A percentile compares a stretch with the other conserved stretches of the same genome.
Evolutionary conservation across 208 protist species (phyloP).

Genomic region (Trypanosoma rangeli): DNA sequence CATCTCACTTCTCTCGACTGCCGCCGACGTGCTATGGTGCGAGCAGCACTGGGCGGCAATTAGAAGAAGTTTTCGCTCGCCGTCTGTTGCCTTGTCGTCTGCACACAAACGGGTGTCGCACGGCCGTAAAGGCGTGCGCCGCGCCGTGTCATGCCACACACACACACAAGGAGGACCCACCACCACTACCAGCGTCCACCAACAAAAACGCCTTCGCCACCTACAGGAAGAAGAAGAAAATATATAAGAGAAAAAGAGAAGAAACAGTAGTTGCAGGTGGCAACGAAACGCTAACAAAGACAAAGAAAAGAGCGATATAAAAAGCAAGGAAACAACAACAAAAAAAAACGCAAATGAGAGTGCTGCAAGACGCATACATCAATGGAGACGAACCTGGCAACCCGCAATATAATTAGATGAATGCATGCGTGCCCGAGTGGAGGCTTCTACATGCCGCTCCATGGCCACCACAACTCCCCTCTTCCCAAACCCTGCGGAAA

Average conservation of each 20-base stretch:
- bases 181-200: too few relatives aligned
- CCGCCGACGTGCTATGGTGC: conserved; percentile 18
- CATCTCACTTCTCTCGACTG: conserved; percentile 46
- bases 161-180: not conserved
- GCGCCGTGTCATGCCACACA: not conserved
- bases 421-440: not conserved
- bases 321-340: conserved; percentile 19
- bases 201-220: too few relatives aligned
- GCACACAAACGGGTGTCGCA: not conserved
- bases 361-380: not conserved
- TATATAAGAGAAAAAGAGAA: not conserved
- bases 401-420: not conserved
- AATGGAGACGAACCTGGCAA: not conserved
- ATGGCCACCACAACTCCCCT: not conserved
- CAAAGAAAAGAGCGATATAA: not conserved
- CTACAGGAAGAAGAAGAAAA: not conserved
- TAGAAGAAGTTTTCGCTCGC: conserved; percentile 24
- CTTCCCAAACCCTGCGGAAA: not conserved
- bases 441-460: not conserved
- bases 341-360: conserved; percentile 10
- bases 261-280: not conserved
- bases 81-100: not conserved
- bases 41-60: conserved; percentile 24
- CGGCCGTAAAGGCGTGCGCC: not conserved
- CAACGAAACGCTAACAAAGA: too few relatives aligned